Base-by-base conservation (phyloP, 2,329 filamentous ascomycete species). In the Epichloe elymi region DNA sequence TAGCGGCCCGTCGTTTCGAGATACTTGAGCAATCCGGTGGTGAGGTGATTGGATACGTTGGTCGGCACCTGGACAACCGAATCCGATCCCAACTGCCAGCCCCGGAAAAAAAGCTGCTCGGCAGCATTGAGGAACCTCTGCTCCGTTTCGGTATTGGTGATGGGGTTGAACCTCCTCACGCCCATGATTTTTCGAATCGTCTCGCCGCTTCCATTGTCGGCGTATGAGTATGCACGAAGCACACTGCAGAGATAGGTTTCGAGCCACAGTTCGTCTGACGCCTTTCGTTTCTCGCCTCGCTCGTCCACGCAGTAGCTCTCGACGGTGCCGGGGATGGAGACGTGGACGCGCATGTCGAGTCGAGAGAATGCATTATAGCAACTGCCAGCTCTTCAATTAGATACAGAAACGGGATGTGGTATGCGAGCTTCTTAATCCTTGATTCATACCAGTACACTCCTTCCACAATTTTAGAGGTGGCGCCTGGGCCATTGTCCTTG, bases 311-410 rank as follows among this genome's bases (percentile, higher is more conserved):
- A 97, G 67, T 96, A 97, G 69, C 88, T 94, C 67, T 98, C 91
- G 49, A 98, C 88, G 10, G 87, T 93, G 54, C 93, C 93, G 17
- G 93, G 93, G 57, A 98, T 97, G 57, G 90, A 91, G 53, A 98
- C 91, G 64, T 97, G 90, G 12, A 98, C 91, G 54, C 93, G 88
- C 93, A 98, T 98, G 64, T 98, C 93, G 49, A 97, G 78, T 57
- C 94, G 82, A 5, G 93, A 97, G 68, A 98, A 96, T 57, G 93
- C 93, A 87, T 98, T 98, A 77, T 98, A 98, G 70, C 93, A 98
- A 71, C 74, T 78, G 53, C 8, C 40, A 46, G 12, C n/a, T 4
- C 37, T n/a, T 15, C 5, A 17, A 37, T 44, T 33, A 44, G 41
- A 6, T 5, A 38, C 23, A 20, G 11, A n/a, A n/a, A 3, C 3